These are phyloP conservation scores for Irpex sp. DNA, from an alignment of 1,284 basidiomycete genomes.

Conservation along the genomic window DNA sequence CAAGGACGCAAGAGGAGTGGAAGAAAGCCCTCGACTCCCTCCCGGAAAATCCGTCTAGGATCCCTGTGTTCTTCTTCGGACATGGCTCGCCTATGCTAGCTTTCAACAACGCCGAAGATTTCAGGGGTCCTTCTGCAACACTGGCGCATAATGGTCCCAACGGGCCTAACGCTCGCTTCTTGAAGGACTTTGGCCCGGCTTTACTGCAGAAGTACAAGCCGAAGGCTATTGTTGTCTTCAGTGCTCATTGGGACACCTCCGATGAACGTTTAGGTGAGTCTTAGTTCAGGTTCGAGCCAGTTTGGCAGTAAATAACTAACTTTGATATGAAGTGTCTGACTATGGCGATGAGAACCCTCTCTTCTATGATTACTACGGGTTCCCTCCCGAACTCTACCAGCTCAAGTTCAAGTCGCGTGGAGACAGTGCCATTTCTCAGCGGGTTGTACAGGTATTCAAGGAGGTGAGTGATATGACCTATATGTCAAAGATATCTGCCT, in stretches of 20 bases:
- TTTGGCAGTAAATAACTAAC: not conserved
- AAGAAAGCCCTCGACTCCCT: conserved; percentile 53
- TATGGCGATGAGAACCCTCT: conserved; percentile 73
- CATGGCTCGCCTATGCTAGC: conserved; percentile 63
- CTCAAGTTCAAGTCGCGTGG: conserved; percentile 67
- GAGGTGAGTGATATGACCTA: conserved; percentile 33
- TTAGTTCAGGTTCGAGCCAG: conserved; percentile 7
- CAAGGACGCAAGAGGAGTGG: conserved; percentile 46
- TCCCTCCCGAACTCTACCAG: conserved; percentile 53
- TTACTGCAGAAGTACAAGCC: conserved; percentile 70
- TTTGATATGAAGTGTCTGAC: conserved; percentile 52
- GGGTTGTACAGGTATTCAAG: conserved; percentile 58
- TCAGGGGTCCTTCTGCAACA: conserved; percentile 12
- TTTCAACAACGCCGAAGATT: conserved; percentile 26
- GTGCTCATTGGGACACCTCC: conserved; percentile 74
- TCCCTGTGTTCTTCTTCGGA: conserved; percentile 74
- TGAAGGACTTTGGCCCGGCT: conserved; percentile 65
- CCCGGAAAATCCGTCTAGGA: conserved; percentile 55
- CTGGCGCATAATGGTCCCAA: conserved; percentile 41
- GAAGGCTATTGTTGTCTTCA: conserved; percentile 74
- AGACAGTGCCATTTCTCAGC: conserved; percentile 49
- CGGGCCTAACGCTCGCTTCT: conserved; percentile 57
- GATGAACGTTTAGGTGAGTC: conserved; percentile 50
- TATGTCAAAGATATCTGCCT: conserved; percentile 1
- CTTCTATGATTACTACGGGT: conserved; percentile 72